Base-by-base conservation (phyloP, 306 rosid species). In the Lathyrus oleraceus region DNA sequence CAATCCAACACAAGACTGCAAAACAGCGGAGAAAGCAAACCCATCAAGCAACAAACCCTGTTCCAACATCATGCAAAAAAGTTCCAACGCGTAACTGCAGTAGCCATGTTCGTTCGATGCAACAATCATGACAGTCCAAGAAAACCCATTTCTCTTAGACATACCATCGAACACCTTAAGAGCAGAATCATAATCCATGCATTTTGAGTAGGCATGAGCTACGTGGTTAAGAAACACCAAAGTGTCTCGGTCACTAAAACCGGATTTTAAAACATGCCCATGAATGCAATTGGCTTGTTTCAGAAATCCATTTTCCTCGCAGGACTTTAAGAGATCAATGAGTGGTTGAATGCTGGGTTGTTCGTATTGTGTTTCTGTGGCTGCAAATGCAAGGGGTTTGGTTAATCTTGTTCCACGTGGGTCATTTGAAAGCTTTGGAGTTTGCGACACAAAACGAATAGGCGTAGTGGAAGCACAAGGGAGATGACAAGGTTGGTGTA, bases 61-160 rank as follows among this genome's bases (percentile, higher is more conserved):
- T 16, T 68, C 72, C 81, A 82, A 70, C 97, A 88, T 88, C 82
- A 78, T 78, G 19, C 77, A 59, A 65, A 91, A 91, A 56, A 83
- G 78, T 61, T 72, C 63, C 30, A 90, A 39, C 61, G 85, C 95
- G 35, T 85, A 78, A 13, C 14, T 58, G 70, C 78, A 81, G n/a
- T 53, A 72, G 6, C 86, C 86, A 61, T 76, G 86, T 38, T 81
- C 83, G 23, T 79, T 81, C 6, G 86, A 86, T 21, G 83, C 89
- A 68, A 70, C 82, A 43, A 90, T 81, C 89, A 90, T 84, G 61
- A 83, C 87, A 0, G 90, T 83, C 88, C 88, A 90, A 52, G 97
- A 83, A 79, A 91, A 88, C 30, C 80, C 78, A 56, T 91, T 85
- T 74, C 85, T 86, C 5, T 63, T 64, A 0, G 85, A n/a, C 87